Evolutionary conservation across 2,329 filamentous ascomycete species (phyloP).

Genomic region (Cercospora zeina): DNA sequence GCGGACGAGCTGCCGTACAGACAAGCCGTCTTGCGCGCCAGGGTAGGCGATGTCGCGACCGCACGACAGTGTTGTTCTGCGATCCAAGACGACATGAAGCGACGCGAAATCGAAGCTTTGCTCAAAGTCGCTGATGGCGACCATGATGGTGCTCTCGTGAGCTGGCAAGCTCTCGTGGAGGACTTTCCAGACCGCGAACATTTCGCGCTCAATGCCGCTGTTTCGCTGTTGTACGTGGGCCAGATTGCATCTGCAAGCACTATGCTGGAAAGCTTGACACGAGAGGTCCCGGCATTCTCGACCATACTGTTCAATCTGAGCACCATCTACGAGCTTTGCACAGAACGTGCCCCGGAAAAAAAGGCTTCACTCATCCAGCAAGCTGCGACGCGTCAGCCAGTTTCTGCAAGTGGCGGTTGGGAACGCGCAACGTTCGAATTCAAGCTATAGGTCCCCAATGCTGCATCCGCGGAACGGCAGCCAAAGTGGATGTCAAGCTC

Average conservation of each 20-base stretch:
- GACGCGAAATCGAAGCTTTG: constrained; percentile 63
- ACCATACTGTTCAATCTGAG: constrained; percentile 84
- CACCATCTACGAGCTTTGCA: constrained; percentile 89
- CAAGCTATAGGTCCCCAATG: constrained; percentile 31
- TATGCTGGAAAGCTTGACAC: constrained; percentile 66
- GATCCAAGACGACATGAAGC: constrained; percentile 29
- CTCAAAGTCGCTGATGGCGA: constrained; percentile 76
- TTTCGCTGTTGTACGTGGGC: constrained; percentile 80
- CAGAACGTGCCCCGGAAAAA: constrained; percentile 68
- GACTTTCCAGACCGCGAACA: constrained; percentile 62
- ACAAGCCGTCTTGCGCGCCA: constrained; percentile 69
- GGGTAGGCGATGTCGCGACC: constrained; percentile 70
- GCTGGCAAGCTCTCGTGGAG: constrained; percentile 59
- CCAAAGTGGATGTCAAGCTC: too few species aligned
- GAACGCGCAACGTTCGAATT: constrained; percentile 37
- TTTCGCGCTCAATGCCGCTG: constrained; percentile 77
- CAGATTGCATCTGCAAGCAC: constrained; percentile 69
- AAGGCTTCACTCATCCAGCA: constrained; percentile 66
- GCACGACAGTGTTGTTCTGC: constrained; percentile 25
- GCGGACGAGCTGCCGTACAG: constrained; percentile 46
- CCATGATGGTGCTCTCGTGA: constrained; percentile 62
- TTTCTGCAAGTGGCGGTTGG: constrained; percentile 36
- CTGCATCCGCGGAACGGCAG: too few species aligned
- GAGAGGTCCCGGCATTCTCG: constrained; percentile 66
- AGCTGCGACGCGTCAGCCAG: constrained; percentile 28